Evolutionary conservation across 108 stramenopile genomes (phyloP), one percentile per base, ranked within the genome.

Genomic region (Phaeodactylum tricornutum): DNA sequence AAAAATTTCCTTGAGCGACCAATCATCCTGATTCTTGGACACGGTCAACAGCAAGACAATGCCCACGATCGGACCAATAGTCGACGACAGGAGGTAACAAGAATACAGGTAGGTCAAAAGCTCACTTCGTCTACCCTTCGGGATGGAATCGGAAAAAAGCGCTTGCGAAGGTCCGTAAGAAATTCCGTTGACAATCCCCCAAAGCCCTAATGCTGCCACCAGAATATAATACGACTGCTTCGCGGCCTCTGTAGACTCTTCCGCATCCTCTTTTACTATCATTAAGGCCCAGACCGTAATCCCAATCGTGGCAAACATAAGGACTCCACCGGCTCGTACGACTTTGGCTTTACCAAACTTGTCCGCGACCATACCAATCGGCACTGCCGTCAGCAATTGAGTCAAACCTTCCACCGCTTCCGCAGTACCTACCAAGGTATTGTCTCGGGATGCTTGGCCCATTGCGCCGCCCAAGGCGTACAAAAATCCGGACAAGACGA

Each of bases 351-450:
- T 49, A 20, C 73, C 74, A 34, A 49, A 55, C 25, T 40, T 56
- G 39, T 82, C 81, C 0, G 81, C 81, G 6, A 77, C 32, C 23
- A 71, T 72, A 8, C 81, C 81, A 28, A 82, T 60, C 4, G 82
- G 82, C 49, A 84, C 32, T 0, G 82, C 77, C 14, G 69, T 55
- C 4, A 77, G 3, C 8, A 84, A 35, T 15, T 51, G 43, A 3
- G 77, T 57, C 25, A 84, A 23, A 0, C 82, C 82, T 29, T 59
- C 50, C 26, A 70, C 68, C 0, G 73, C 76, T 59, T 79, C 77
- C 35, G 70, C 70, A 49, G 69, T 30, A 19, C 82, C 82, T 3
- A 84, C 65, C 4, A 62, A 61, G 2, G 55, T 47, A 51, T 84
- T 84, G 20, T 61, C 17, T 17, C 59, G 67, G 17, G 57, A 22